A percentile compares a stretch with the other conserved stretches of the same genome.
Conservation (phyloP, 148 eudicot species). For the Rhododendron ovatum region DNA sequence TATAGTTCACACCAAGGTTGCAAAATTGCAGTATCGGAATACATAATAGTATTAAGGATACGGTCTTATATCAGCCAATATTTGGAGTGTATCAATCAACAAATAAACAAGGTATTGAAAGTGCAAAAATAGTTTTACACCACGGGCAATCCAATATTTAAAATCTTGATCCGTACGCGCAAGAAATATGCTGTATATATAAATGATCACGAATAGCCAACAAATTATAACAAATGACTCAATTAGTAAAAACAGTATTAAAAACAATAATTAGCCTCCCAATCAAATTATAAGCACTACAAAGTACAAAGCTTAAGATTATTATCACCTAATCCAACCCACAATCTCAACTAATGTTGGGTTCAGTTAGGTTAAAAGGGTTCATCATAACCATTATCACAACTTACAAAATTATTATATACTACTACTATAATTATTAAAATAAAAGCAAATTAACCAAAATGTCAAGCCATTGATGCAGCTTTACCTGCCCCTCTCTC, state of each 20-base stretch:
- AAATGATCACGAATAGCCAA: background rate
- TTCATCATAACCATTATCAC: background rate
- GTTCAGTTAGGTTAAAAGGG: background rate
- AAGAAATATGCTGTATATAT: background rate
- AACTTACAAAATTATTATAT: background rate
- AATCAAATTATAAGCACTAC: background rate
- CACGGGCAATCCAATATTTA: background rate
- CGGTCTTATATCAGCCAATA: background rate
- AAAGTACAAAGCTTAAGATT: background rate
- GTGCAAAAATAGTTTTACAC: background rate
- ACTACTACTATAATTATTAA: background rate
- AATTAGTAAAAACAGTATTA: background rate
- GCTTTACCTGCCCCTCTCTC: constrained; percentile 18
- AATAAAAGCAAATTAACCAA: constrained; percentile 10
- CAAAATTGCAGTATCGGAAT: background rate
- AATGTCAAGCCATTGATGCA: constrained; percentile 32
- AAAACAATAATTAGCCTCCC: background rate
- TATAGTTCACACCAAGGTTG: background rate
- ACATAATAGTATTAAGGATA: background rate
- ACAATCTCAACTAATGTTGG: background rate
- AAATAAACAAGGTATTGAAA: background rate
- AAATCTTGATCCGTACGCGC: background rate
- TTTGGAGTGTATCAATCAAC: background rate
- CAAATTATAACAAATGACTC: background rate
- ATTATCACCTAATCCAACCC: constrained; percentile 4